These are phyloP conservation scores for Blastocystis sp. DNA, from an alignment of 352 stramenopile species.

Conservation along the genomic window DNA sequence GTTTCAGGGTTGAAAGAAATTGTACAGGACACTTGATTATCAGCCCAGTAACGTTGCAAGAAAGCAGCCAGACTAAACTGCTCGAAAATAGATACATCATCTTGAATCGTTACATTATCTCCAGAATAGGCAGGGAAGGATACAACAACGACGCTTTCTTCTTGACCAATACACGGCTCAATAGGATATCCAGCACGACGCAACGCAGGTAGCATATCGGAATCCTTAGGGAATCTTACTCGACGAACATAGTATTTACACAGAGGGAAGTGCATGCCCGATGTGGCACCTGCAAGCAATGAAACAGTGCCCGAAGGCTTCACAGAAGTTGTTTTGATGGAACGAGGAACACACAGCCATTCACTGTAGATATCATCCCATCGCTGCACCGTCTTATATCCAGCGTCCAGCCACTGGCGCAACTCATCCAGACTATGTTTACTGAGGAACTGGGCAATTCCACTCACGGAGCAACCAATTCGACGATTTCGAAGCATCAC, in stretches of 20 bases:
- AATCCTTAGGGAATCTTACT: slow-evolving; percentile 81
- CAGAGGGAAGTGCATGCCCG: slow-evolving; percentile 88
- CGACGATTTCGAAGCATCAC: slow-evolving; percentile 87
- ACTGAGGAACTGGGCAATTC: slow-evolving; percentile 86
- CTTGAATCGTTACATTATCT: slow-evolving; percentile 79
- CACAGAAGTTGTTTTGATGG: slow-evolving; percentile 88
- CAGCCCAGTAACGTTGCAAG: slow-evolving; percentile 86
- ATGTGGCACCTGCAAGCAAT: slow-evolving; percentile 84
- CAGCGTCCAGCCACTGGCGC: slow-evolving; percentile 80
- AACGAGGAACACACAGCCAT: slow-evolving; percentile 78
- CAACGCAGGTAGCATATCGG: slow-evolving; percentile 78
- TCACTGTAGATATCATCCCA: slow-evolving; percentile 77
- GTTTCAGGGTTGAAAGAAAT: slow-evolving; percentile 85
- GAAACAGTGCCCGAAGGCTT: slow-evolving; percentile 84
- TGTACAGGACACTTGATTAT: slow-evolving; percentile 88
- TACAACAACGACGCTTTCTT: slow-evolving; percentile 80
- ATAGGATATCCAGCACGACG: slow-evolving; percentile 77
- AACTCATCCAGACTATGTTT: slow-evolving; percentile 80
- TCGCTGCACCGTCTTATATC: slow-evolving; percentile 79
- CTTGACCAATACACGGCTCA: slow-evolving; percentile 75
- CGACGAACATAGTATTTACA: slow-evolving; percentile 86
- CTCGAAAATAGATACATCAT: slow-evolving; percentile 85
- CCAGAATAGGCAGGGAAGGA: slow-evolving; percentile 84
- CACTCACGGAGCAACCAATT: slow-evolving; percentile 86
- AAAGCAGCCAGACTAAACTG: slow-evolving; percentile 86